Percentiles rank a stretch among this genome's conserved stretches.
These are phyloP conservation scores for Mycena haematopus DNA, from an alignment of 768 basidiomycete species.

Conservation along the genomic window DNA sequence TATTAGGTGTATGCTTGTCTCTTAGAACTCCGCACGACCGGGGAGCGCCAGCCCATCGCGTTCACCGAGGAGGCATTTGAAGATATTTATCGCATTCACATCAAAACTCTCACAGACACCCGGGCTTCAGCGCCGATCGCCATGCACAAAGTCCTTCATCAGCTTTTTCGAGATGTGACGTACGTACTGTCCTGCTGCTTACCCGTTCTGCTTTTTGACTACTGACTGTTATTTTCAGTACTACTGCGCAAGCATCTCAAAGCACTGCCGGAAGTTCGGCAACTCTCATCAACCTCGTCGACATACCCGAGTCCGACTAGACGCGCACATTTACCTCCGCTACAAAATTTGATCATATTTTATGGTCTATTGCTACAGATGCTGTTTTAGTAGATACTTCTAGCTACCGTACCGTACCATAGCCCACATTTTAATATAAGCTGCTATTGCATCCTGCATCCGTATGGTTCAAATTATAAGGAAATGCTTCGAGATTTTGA, in stretches of 20 bases:
- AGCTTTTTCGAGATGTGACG: conserved; percentile 10
- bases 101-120: background rate
- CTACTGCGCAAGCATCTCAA: too few species aligned
- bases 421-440: too few species aligned
- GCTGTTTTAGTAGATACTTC: too few species aligned
- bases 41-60: conserved; percentile 6
- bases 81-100: conserved; percentile 11
- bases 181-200: background rate
- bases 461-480: too few species aligned
- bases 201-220: too few species aligned
- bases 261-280: background rate
- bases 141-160: conserved; percentile 6
- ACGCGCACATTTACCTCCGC: too few species aligned
- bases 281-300: background rate
- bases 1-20: conserved; percentile 4
- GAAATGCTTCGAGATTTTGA: too few species aligned
- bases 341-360: too few species aligned
- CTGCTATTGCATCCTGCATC: too few species aligned
- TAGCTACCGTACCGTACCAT: too few species aligned
- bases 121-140: background rate
- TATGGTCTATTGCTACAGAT: too few species aligned
- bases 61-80: conserved; percentile 15
- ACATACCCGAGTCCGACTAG: background rate
- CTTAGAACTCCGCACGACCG: conserved; percentile 9
- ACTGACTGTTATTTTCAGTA: too few species aligned